Conservation (phyloP, 2,329 filamentous ascomycete genomes). For the Arthrobotrys musiformis region DNA sequence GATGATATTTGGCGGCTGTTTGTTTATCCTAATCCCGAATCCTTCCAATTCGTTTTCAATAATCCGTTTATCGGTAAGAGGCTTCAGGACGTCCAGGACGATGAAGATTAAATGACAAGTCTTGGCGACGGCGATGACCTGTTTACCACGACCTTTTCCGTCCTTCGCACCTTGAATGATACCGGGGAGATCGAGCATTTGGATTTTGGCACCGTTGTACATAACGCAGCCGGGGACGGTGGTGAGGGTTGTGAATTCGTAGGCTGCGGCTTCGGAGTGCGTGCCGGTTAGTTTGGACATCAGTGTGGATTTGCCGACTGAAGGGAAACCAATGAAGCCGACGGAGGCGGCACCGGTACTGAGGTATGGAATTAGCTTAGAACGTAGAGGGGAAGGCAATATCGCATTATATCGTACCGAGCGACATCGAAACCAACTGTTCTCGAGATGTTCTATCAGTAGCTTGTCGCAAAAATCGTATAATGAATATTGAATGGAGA, state of each 20-base stretch:
- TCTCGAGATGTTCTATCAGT: background rate
- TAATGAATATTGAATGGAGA: conserved; percentile 22
- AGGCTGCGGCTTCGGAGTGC: conserved; percentile 95
- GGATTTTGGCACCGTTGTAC: conserved; percentile 96
- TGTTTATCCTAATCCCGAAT: conserved; percentile 98
- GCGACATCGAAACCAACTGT: conserved; percentile 93
- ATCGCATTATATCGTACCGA: background rate
- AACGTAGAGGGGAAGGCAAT: background rate
- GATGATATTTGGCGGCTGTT: conserved; percentile 95
- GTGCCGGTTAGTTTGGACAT: conserved; percentile 95
- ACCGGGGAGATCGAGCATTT: conserved; percentile 97
- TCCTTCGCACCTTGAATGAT: conserved; percentile 99
- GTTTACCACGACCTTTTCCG: conserved; percentile 93
- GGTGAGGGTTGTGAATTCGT: conserved; percentile 97
- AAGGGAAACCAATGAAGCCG: conserved; percentile 97
- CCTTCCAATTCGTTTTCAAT: conserved; percentile 96
- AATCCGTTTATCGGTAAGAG: conserved; percentile 92
- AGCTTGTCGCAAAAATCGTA: background rate
- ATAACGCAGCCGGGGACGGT: conserved; percentile 95
- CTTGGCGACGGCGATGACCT: conserved; percentile 98
- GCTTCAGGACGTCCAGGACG: conserved; percentile 97
- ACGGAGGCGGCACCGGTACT: conserved; percentile 97
- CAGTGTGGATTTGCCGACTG: conserved; percentile 96
- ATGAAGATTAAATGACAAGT: conserved; percentile 99
- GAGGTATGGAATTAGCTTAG: background rate